These are phyloP conservation scores for Abrus pulchellus DNA, from an alignment of 306 rosid species.

Conservation along the genomic window DNA sequence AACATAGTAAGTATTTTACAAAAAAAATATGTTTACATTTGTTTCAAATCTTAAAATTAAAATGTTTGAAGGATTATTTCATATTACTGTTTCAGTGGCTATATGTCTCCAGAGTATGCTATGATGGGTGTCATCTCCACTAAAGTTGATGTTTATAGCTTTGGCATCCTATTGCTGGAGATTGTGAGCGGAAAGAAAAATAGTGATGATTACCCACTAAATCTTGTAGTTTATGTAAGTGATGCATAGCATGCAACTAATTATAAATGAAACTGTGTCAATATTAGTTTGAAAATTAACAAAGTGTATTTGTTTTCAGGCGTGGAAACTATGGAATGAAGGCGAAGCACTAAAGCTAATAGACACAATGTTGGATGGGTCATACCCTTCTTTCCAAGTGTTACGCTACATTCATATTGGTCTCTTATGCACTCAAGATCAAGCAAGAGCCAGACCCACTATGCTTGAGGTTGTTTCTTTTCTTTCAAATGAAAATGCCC, in stretches of 20 bases:
- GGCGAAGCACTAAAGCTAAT: neutral
- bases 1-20: constrained; percentile 24
- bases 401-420: neutral
- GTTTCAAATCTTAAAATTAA: neutral
- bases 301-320: neutral
- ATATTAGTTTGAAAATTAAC: neutral
- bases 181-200: neutral
- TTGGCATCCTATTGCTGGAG: neutral
- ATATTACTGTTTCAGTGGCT: neutral
- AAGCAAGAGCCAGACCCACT: neutral
- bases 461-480: constrained; percentile 14
- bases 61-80: neutral
- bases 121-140: neutral
- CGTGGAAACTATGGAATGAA: neutral
- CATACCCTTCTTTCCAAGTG: neutral
- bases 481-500: neutral
- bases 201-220: neutral
- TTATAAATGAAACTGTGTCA: too few species aligned
- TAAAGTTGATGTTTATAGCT: neutral
- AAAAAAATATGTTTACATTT: neutral
- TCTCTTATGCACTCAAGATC: neutral
- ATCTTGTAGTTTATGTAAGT: neutral
- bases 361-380: neutral
- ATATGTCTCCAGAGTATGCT: neutral
- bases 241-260: neutral